Evolutionary conservation across 2,329 filamentous ascomycete genomes (phyloP).

Genomic region (Fusarium temperatum): DNA sequence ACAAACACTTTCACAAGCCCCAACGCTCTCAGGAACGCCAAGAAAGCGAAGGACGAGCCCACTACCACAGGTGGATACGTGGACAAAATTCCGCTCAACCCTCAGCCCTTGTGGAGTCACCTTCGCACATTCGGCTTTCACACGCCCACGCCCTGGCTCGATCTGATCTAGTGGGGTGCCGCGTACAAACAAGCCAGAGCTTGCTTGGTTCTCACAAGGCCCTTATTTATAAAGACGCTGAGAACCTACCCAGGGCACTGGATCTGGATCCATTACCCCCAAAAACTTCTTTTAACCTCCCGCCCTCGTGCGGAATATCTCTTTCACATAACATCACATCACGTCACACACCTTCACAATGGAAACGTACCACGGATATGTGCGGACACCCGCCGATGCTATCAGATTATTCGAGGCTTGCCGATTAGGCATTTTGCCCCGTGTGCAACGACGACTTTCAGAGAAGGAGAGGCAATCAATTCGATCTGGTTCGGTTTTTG

Average conservation of each 20-base stretch:
- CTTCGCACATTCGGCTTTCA: constrained; percentile 32
- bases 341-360: constrained; percentile 60
- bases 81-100: constrained; percentile 42
- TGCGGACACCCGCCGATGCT: constrained; percentile 94
- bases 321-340: constrained; percentile 21
- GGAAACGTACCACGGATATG: constrained; percentile 96
- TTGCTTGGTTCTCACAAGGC: constrained; percentile 38
- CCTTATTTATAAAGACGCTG: constrained; percentile 35
- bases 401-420: constrained; percentile 99
- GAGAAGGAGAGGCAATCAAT: constrained; percentile 98
- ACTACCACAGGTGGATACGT: constrained; percentile 34
- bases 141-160: constrained; percentile 35
- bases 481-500: constrained; percentile 95
- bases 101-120: constrained; percentile 41
- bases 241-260: constrained; percentile 23
- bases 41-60: constrained; percentile 32
- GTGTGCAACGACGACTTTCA: constrained; percentile 90
- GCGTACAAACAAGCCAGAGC: constrained; percentile 39
- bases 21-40: constrained; percentile 37
- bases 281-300: constrained; percentile 19
- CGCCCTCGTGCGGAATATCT: constrained; percentile 27
- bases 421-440: constrained; percentile 84
- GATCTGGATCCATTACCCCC: constrained; percentile 32
- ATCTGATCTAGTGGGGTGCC: constrained; percentile 44
- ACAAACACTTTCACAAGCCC: constrained; percentile 23